Evolutionary conservation across 768 basidiomycete species (phyloP), one percentile per base, ranked within the genome.

Genomic region (Mycena polygramma): DNA sequence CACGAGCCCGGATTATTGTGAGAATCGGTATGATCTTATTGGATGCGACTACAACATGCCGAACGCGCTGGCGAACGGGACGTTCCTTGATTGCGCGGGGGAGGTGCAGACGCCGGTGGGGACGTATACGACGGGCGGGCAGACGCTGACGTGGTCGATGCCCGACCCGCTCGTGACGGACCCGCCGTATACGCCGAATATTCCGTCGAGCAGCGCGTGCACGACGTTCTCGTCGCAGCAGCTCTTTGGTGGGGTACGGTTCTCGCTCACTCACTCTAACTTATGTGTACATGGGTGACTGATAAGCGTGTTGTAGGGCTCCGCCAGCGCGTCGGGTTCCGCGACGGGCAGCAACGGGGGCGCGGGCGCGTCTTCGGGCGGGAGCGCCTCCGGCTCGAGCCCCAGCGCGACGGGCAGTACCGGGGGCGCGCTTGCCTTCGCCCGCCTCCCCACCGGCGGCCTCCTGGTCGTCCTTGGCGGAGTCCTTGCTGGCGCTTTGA

Each of bases 41-140:
- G 90, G 90, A 19, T 84, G 86, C 62, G 63, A 45, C 1, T 88
- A 85, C 79, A 90, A 89, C 74, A 86, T 82, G 55, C 89, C 89
- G 4, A 84, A 82, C 72, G 71, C 77, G 8, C 84, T 86, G 58
- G 66, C 77, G 64, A 77, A 85, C 39, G 82, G 82, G 45, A 77
- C 77, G 0, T 90, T 87, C 75, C 81, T 84, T 58, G 76, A 78
- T 15, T 90, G 89, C 76, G 73, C 84, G 14, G 83, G 83, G 7
- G 86, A 87, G 11, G 73, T 84, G 73, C 84, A 86, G 82, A 77
- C 78, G 11, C 78, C 80, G 24, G 83, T 84, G 9, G 88, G 88
- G 51, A 76, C 86, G 62, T 88, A 85, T 76, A 79, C 79, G 14
- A 58, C 75, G 7, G 69, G 75, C 58, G 84, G 87, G 41, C 74